Conservation (phyloP, 139 green algal genomes). For the Mesotaenium endlicherianum region DNA sequence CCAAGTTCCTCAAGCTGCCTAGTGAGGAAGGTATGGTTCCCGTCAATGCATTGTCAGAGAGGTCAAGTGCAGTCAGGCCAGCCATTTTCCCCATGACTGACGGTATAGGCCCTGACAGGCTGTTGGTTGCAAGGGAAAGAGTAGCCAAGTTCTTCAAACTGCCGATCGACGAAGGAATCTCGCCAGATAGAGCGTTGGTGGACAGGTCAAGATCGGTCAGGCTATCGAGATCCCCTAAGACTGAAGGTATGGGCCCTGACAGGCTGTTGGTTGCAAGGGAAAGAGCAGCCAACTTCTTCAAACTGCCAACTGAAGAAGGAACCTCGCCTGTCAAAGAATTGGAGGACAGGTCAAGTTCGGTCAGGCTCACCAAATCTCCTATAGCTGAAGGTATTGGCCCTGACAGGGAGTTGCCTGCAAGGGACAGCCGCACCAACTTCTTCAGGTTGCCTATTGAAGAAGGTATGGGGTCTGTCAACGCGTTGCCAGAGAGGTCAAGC, state of each 20-base stretch:
- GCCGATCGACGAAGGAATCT: background rate
- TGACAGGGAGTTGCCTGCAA: background rate
- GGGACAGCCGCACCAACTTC: background rate
- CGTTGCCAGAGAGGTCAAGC: background rate
- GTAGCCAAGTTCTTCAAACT: background rate
- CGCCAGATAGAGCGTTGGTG: background rate
- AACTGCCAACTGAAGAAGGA: background rate
- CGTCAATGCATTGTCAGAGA: background rate
- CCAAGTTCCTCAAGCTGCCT: background rate
- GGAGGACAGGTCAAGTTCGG: background rate
- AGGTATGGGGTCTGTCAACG: background rate
- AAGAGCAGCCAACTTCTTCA: background rate
- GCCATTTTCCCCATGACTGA: background rate
- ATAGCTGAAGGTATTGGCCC: background rate
- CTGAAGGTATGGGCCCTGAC: background rate
- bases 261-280: background rate
- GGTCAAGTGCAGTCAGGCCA: background rate
- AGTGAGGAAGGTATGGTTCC: background rate
- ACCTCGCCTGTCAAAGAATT: background rate
- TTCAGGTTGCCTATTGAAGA: background rate
- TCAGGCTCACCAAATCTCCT: background rate
- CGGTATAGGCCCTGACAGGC: background rate
- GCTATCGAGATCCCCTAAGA: background rate
- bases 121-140: background rate
- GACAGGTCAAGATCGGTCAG: background rate